Evolutionary conservation across 768 basidiomycete genomes (phyloP).

Genomic region (Amanita rimosa): DNA sequence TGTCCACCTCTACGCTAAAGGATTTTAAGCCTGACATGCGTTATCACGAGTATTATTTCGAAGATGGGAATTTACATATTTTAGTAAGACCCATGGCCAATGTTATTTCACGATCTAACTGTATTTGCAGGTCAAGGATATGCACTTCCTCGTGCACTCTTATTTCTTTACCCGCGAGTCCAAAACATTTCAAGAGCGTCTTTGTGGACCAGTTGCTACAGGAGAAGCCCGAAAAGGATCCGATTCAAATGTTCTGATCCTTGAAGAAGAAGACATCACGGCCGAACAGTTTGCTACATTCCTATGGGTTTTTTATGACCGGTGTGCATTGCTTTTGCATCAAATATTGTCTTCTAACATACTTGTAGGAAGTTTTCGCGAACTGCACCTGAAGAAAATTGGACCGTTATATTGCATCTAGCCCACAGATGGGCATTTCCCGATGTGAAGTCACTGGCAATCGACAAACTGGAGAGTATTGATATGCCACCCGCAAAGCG

Average conservation of each 20-base stretch:
- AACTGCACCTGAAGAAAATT: constrained; percentile 29
- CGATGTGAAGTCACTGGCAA: neutral
- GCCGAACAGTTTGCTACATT: constrained; percentile 31
- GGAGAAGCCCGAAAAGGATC: constrained; percentile 23
- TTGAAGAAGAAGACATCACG: constrained; percentile 20
- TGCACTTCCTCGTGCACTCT: constrained; percentile 44
- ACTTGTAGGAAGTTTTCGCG: constrained; percentile 27
- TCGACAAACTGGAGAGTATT: neutral
- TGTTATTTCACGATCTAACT: neutral
- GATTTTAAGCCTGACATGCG: constrained; percentile 13
- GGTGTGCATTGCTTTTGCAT: constrained; percentile 21
- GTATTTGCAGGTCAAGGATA: constrained; percentile 37
- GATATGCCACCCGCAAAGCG: neutral
- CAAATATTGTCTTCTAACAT: constrained; percentile 42
- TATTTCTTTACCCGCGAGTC: constrained; percentile 61
- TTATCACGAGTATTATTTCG: constrained; percentile 29
- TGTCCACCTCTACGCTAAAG: neutral
- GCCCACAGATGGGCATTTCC: constrained; percentile 32
- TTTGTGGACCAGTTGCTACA: constrained; percentile 19
- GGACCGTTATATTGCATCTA: constrained; percentile 44
- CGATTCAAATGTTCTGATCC: constrained; percentile 29
- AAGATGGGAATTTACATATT: constrained; percentile 41
- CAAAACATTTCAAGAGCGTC: constrained; percentile 25
- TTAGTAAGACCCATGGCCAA: constrained; percentile 23
- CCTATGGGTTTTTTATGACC: constrained; percentile 47